A percentile compares a stretch with the other conserved stretches of the same genome.
Evolutionary conservation across 2,329 filamentous ascomycete species (phyloP).

Genomic region (Fusarium irregulare): DNA sequence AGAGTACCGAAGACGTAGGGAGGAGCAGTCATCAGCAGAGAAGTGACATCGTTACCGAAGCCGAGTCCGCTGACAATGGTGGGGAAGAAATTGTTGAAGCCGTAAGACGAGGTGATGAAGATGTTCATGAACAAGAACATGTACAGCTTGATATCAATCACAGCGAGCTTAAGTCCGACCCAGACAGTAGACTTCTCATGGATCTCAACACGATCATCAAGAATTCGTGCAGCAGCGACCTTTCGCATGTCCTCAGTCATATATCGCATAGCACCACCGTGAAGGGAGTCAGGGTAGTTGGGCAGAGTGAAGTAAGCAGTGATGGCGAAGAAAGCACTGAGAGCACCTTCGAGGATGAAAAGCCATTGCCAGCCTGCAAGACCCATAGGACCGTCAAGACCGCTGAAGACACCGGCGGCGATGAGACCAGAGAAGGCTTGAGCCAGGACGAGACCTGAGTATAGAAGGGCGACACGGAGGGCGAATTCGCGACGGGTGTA

Average conservation of each 20-base stretch:
- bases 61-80: conserved; percentile 68
- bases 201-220: conserved; percentile 29
- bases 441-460: conserved; percentile 70
- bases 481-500: conserved; percentile 74
- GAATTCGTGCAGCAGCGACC: conserved; percentile 28
- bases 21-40: conserved; percentile 66
- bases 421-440: conserved; percentile 74
- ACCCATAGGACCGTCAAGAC: conserved; percentile 55
- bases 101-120: conserved; percentile 44
- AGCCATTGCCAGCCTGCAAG: conserved; percentile 73
- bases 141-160: conserved; percentile 37
- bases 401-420: conserved; percentile 66
- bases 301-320: conserved; percentile 40
- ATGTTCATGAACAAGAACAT: conserved; percentile 40
- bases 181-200: conserved; percentile 31
- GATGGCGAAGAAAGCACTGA: conserved; percentile 34
- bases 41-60: conserved; percentile 62
- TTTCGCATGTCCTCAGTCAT: conserved; percentile 37
- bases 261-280: conserved; percentile 21
- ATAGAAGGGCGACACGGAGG: conserved; percentile 66
- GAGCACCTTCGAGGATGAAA: conserved; percentile 73
- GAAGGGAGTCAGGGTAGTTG: conserved; percentile 29
- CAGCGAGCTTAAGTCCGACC: conserved; percentile 35
- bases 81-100: conserved; percentile 53
- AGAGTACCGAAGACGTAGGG: conserved; percentile 67